Conservation (phyloP, 306 rosid genomes). For the Quillaja saponaria region DNA sequence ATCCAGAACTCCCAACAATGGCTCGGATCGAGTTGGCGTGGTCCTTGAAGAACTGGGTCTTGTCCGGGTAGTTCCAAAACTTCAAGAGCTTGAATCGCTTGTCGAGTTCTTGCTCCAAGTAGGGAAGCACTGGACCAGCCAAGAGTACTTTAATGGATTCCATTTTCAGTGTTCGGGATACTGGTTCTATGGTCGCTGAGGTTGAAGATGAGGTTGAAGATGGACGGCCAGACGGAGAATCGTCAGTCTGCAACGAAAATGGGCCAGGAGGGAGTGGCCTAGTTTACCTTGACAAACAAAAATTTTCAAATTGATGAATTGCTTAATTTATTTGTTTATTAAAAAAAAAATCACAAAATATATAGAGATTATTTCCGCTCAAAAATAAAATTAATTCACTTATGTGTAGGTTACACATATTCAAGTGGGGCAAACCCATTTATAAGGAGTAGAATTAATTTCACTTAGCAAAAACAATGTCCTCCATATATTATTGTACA, state of each 20-base stretch:
- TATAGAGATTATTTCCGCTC: too few relatives aligned
- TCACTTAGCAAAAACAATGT: too few relatives aligned
- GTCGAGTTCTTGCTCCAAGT: slow-evolving; percentile 67
- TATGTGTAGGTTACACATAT: too few relatives aligned
- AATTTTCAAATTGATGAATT: too few relatives aligned
- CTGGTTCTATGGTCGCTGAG: not conserved
- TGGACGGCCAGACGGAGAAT: not conserved
- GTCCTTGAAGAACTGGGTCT: slow-evolving; percentile 38
- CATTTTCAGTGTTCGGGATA: slow-evolving; percentile 38
- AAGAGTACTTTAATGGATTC: slow-evolving; percentile 60
- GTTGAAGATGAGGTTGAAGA: slow-evolving; percentile 1
- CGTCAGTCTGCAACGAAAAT: slow-evolving; percentile 14
- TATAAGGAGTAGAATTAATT: too few relatives aligned
- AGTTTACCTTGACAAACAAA: too few relatives aligned
- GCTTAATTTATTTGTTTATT: too few relatives aligned
- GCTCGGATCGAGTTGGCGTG: slow-evolving; percentile 59
- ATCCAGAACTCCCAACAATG: slow-evolving; percentile 37
- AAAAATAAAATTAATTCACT: too few relatives aligned
- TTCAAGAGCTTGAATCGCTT: slow-evolving; percentile 67
- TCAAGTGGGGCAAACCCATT: too few relatives aligned
- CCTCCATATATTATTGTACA: too few relatives aligned
- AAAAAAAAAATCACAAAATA: too few relatives aligned
- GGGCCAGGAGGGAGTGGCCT: too few relatives aligned
- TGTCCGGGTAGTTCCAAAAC: slow-evolving; percentile 45
- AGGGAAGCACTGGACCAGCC: slow-evolving; percentile 42